Evolutionary conservation across 2,329 filamentous ascomycete genomes (phyloP).

Genomic region (Parastagonospora avenae): DNA sequence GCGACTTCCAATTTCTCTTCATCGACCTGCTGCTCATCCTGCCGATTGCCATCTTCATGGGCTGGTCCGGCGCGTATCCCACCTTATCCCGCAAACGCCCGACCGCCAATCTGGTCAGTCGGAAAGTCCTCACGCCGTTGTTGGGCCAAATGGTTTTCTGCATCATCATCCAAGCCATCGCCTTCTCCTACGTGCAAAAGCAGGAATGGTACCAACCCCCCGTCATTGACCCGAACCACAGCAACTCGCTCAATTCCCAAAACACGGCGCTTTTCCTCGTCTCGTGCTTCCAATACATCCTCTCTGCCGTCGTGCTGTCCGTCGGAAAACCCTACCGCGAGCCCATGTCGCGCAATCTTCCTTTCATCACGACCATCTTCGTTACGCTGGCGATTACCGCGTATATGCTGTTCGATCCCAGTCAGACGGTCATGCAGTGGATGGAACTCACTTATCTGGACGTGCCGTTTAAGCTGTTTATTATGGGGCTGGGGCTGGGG

Average conservation of each 20-base stretch:
- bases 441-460: slow-evolving; percentile 89
- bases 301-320: slow-evolving; percentile 85
- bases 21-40: slow-evolving; percentile 93
- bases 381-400: slow-evolving; percentile 69
- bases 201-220: slow-evolving; percentile 89
- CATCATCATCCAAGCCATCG: slow-evolving; percentile 74
- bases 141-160: slow-evolving; percentile 87
- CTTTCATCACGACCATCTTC: slow-evolving; percentile 79
- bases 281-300: slow-evolving; percentile 93
- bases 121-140: slow-evolving; percentile 88
- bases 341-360: slow-evolving; percentile 77
- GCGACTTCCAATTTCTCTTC: slow-evolving; percentile 97
- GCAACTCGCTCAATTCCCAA: slow-evolving; percentile 88
- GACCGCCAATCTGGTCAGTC: slow-evolving; percentile 87
- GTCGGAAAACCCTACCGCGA: slow-evolving; percentile 92
- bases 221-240: slow-evolving; percentile 74
- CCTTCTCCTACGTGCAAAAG: slow-evolving; percentile 73
- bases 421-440: slow-evolving; percentile 67
- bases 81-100: slow-evolving; percentile 81
- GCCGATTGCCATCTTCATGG: slow-evolving; percentile 98
- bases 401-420: slow-evolving; percentile 82
- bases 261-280: slow-evolving; percentile 90
- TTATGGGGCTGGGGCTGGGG: slow-evolving; percentile 71
- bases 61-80: slow-evolving; percentile 87
- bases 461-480: slow-evolving; percentile 71